A percentile compares a stretch with the other conserved stretches of the same genome.
Evolutionary conservation across 352 stramenopile genomes (phyloP).

Genomic region (Globisporangium barbulae): DNA sequence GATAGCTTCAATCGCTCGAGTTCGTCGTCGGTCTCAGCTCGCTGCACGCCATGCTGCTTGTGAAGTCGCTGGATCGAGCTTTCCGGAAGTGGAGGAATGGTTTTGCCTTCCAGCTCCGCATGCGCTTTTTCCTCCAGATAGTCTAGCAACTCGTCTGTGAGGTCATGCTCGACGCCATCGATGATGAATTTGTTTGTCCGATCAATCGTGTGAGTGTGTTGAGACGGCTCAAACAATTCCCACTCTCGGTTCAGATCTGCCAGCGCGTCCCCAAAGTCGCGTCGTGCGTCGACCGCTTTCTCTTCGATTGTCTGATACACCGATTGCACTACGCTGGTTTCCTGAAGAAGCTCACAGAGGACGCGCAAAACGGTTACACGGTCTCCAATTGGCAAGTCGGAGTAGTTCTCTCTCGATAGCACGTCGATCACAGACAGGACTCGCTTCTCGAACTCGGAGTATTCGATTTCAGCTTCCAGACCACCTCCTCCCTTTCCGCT

Average conservation of each 20-base stretch:
- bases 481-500: slow-evolving; percentile 13
- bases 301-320: slow-evolving; percentile 64
- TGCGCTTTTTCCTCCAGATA: slow-evolving; percentile 65
- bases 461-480: slow-evolving; percentile 33
- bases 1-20: slow-evolving; percentile 9
- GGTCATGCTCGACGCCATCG: slow-evolving; percentile 61
- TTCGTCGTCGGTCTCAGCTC: neutral
- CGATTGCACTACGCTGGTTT: slow-evolving; percentile 47
- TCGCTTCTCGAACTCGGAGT: slow-evolving; percentile 66
- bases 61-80: slow-evolving; percentile 30
- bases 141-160: slow-evolving; percentile 66
- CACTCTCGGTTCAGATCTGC: slow-evolving; percentile 64
- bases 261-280: slow-evolving; percentile 45
- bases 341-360: slow-evolving; percentile 66
- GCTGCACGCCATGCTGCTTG: slow-evolving; percentile 12
- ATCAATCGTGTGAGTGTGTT: slow-evolving; percentile 45
- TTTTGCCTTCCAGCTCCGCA: slow-evolving; percentile 51
- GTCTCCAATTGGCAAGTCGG: slow-evolving; percentile 44
- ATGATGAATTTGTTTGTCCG: slow-evolving; percentile 68
- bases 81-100: slow-evolving; percentile 42
- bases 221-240: slow-evolving; percentile 45
- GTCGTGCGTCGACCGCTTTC: slow-evolving; percentile 53
- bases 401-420: slow-evolving; percentile 70
- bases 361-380: slow-evolving; percentile 56
- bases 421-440: slow-evolving; percentile 54